Evolutionary conservation across 2,329 filamentous ascomycete species (phyloP), one percentile per base, ranked within the genome.

Genomic region (Cladorrhinum sp.): DNA sequence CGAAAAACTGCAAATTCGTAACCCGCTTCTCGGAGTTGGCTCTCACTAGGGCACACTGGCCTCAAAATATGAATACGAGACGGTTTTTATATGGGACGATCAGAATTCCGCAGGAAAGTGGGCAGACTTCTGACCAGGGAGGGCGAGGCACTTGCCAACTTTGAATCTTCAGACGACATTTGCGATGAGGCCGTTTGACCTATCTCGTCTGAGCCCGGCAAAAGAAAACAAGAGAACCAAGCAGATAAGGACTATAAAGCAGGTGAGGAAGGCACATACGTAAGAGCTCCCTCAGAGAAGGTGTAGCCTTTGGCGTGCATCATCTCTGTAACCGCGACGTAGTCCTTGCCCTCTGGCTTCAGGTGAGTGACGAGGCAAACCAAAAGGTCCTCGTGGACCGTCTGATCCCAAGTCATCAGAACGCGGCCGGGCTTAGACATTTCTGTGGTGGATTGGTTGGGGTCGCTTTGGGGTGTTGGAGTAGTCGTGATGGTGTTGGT

Each of bases 311-410:
- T 69, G 1, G 25, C 23, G 8, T 64, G 64, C 50, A 75, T 64
- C 1, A 61, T 58, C 5, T 59, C 59, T 6, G 71, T 60, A 25
- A 75, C 62, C 0, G 38, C 54, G 1, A 62, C 61, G 55, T 73
- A 76, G 10, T 77, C 71, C 0, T 66, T 66, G 0, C 63, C 41
- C 2, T 63, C 68, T 2, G 76, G 72, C 38, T 71, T 74, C 57
- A 76, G 64, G 6, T 74, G 68, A 24, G 74, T 71, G n/a, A 77
- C 67, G 23, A 81, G 60, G 25, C 73, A 74, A 6, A 76, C 59
- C 36, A 83, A 72, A 48, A 82, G 75, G 45, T 78, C 77, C 60
- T 78, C 70, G 50, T 82, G 78, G 18, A 76, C 72, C 8, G 71
- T 69, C 4, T 61, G 67, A 25, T 74, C 74, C 79, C 79, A 83